Base-by-base conservation (phyloP, 352 stramenopile species). In the Phytophthora rubi region DNA sequence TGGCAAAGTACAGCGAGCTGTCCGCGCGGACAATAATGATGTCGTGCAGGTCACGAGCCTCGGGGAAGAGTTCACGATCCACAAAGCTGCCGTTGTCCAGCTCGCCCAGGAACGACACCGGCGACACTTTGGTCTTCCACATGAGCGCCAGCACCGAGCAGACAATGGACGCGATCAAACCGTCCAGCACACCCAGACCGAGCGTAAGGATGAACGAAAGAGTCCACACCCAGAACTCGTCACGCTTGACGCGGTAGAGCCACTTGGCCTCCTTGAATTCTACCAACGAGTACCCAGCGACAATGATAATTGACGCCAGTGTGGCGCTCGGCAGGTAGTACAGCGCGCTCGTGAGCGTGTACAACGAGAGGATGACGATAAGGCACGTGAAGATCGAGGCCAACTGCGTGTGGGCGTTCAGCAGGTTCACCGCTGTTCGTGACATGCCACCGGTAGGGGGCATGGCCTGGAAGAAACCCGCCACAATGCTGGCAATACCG, bases 291-390 rank as follows among this genome's bases (percentile, higher is more conserved):
- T 88, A 84, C 21, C 97, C 90, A 1, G 86, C 90, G 5, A 93
- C 90, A 70, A 98, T 92, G 23, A 98, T 94, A 58, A 98, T 95
- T 3, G 86, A 75, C 6, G 85, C 85, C 6, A 97, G 62, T 13
- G 80, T 90, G 1, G 82, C 73, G 44, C 86, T 88, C 21, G 92
- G 91, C 48, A 98, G 70, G 53, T 93, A 88, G 71, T 92, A 89
- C 68, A 98, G 88, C 18, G 91, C 65, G 12, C 81, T 57, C 1
- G 92, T 97, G 64, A 97, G 78, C 6, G 88, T 86, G 53, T 97
- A 76, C 2, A 98, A 58, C 16, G 85, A 82, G 16, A 98, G 35
- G 35, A 90, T 78, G 37, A 98, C 81, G 53, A 98, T 74, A 2
- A 86, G 51, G 1, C 79, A 80, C 7, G 90, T 95, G 57, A 97